Percentiles rank a stretch among this genome's conserved stretches.
Conservation (phyloP, 106 monocot genomes). For the Posidonia australis region DNA sequence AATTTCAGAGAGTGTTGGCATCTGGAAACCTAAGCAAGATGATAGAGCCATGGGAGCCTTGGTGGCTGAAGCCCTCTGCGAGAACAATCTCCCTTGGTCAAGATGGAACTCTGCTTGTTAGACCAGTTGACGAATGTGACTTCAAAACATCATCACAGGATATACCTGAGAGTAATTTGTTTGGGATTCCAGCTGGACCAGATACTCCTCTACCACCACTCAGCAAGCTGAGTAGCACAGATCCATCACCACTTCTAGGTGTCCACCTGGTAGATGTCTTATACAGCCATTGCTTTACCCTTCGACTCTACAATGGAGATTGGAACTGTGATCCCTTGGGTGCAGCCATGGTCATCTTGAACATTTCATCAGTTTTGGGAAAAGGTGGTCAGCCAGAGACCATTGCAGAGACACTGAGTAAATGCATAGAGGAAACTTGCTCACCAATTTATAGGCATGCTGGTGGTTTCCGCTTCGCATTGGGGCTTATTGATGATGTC, state of each 20-base stretch:
- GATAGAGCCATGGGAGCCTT: slow-evolving; percentile 89
- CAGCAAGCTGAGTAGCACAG: slow-evolving; percentile 27
- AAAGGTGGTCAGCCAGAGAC: slow-evolving; percentile 48
- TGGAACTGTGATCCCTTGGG: slow-evolving; percentile 76
- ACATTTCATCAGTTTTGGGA: slow-evolving; percentile 50
- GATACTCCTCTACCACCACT: slow-evolving; percentile 58
- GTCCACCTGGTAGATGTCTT: slow-evolving; percentile 74
- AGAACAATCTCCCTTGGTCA: slow-evolving; percentile 43
- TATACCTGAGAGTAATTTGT: slow-evolving; percentile 13
- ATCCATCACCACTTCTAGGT: slow-evolving; percentile 29
- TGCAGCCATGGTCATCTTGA: slow-evolving; percentile 45
- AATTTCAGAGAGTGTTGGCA: slow-evolving; percentile 52
- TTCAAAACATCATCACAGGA: neutral
- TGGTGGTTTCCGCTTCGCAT: slow-evolving; percentile 56
- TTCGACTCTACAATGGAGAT: slow-evolving; percentile 85
- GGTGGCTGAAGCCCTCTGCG: slow-evolving; percentile 76
- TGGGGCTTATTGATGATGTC: slow-evolving; percentile 66
- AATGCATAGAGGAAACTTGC: slow-evolving; percentile 73
- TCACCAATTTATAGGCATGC: slow-evolving; percentile 43
- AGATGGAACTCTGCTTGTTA: slow-evolving; percentile 61
- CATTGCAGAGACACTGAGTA: slow-evolving; percentile 40
- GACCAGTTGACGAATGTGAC: slow-evolving; percentile 20
- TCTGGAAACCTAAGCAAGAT: slow-evolving; percentile 85
- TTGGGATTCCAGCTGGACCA: slow-evolving; percentile 59
- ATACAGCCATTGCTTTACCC: slow-evolving; percentile 86